Evolutionary conservation across 2,329 filamentous ascomycete species (phyloP), one percentile per base, ranked within the genome.

Genomic region (Pestalotiopsis sp.): DNA sequence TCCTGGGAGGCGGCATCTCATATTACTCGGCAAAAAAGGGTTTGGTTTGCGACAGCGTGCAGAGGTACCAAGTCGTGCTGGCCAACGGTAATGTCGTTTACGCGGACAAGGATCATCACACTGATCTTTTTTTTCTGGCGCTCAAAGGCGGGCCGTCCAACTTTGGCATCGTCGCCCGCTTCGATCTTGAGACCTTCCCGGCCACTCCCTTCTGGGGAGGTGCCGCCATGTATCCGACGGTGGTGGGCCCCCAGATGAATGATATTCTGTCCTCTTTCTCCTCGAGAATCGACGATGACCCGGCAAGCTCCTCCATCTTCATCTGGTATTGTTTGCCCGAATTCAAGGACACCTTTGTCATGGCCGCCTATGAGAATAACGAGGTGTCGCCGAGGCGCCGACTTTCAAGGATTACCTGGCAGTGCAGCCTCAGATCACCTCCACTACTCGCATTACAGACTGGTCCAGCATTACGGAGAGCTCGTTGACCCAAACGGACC

Each of bases 91-190:
- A 68, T 5, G 68, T 73, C 12, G n/a, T 71, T 23, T 69, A 59
- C 2, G 71, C 70, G 5, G 55, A 72, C 63, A 27, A 62, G 6
- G 64, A 65, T 6, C 49, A 69, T 2, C 63, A 76, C 65, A 25
- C 72, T 1, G 74, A 79, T 55, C 73, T 83, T 7, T 83, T 79
- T 79, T 77, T 74, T 23, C 20, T 23, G 72, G 79, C 79, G 2
- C 74, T 81, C 69, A 76, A 79, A 38, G 79, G 80, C 23, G 72
- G 71, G 1, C 5, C 38, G 3, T 72, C 69, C 64, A 73, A 74
- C 41, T 75, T 74, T 60, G 71, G 73, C 4, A 72, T 75, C 45
- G 71, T 74, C 4, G 72, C 71, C 0, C 61, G 65, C 38, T 72
- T 74, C 64, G 65, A 62, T 5, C 70, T 75, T 69, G 49, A 11